phyloP scores from a whole-genome alignment of 768 basidiomycete species.

The Vishniacozyma victoriae region DNA sequence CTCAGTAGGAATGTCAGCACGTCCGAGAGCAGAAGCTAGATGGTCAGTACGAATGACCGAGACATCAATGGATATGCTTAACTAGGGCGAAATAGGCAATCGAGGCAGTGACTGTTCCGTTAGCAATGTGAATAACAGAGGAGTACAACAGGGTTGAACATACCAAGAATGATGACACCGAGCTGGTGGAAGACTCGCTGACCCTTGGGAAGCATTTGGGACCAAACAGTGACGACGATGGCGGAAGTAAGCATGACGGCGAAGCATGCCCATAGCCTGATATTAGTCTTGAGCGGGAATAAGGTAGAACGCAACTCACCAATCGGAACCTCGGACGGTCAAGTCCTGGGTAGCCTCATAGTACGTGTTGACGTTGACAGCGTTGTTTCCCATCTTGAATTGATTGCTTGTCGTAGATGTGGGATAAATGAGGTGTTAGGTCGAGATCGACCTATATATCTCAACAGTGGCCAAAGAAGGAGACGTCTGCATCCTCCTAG shows the following conservation, averaged over 20 bases:
- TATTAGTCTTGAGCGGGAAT: neutral
- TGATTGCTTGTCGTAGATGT: too few species aligned
- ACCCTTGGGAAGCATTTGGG: conserved; percentile 48
- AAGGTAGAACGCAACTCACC: conserved; percentile 30
- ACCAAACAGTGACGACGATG: conserved; percentile 48
- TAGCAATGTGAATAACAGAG: neutral
- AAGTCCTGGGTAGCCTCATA: conserved; percentile 40
- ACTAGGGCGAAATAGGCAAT: too few species aligned
- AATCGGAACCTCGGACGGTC: conserved; percentile 52
- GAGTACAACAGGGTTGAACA: neutral
- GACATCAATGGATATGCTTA: too few species aligned
- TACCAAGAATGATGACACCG: conserved; percentile 13
- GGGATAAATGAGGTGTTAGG: neutral
- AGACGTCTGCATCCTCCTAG: too few species aligned
- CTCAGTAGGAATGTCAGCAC: conserved; percentile 51
- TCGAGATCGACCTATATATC: too few species aligned
- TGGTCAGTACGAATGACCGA: too few species aligned
- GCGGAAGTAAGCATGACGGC: conserved; percentile 53
- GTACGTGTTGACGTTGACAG: conserved; percentile 37
- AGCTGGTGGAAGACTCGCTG: conserved; percentile 55
- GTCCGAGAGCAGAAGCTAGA: conserved; percentile 58
- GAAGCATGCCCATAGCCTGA: conserved; percentile 53
- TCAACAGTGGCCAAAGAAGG: too few species aligned
- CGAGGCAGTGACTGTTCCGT: conserved; percentile 46
- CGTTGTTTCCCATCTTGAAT: conserved; percentile 38